Base-by-base conservation (phyloP, 2,329 filamentous ascomycete genomes). In the Leptographium procerum region DNA sequence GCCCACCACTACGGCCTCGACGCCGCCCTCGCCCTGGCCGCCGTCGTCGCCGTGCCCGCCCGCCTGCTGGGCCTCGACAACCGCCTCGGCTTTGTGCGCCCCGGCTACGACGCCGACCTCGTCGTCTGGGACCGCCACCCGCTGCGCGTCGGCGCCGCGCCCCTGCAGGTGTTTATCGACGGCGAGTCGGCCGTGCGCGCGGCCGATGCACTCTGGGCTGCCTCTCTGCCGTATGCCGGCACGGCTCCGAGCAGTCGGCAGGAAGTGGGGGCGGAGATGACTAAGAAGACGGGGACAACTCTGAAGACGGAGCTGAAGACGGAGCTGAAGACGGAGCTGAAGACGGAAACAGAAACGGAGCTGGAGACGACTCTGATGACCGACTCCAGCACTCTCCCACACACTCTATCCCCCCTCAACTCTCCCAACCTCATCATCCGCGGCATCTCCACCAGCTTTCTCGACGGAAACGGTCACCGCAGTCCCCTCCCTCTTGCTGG, bases 51-150 rank as follows among this genome's bases (percentile, higher is more conserved):
- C 4, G 67, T 76, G 1, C 76, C 76, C 4, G 76, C 76, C 5
- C 69, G 67, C 13, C 72, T 74, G 3, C 52, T 60, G 7, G 55
- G 56, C 22, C 47, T 60, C 16, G 59, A 57, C 31, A 10, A 57
- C 34, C 45, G 56, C 45, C n/a, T 64, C 56, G 77, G 77, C 3
- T 77, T 73, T 59, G 67, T 68, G 10, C 69, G 70, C 16, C 64
- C 71, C 4, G 75, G 76, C 4, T 78, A 76, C 59, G 77, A 80
- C 63, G 77, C 76, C 16, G 77, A 80, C 59, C 63, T 79, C 33
- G 77, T 77, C 5, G 68, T 78, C 5, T 79, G 76, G 76, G 72
- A 78, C 59, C 70, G 70, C 0, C 75, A 79, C 60, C 76, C 76
- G 3, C 68, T 79, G 1, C 68, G 71, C 14, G 63, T 74, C 19